Base-by-base conservation (phyloP, 2,329 filamentous ascomycete species). In the Bipolaris oryzae region DNA sequence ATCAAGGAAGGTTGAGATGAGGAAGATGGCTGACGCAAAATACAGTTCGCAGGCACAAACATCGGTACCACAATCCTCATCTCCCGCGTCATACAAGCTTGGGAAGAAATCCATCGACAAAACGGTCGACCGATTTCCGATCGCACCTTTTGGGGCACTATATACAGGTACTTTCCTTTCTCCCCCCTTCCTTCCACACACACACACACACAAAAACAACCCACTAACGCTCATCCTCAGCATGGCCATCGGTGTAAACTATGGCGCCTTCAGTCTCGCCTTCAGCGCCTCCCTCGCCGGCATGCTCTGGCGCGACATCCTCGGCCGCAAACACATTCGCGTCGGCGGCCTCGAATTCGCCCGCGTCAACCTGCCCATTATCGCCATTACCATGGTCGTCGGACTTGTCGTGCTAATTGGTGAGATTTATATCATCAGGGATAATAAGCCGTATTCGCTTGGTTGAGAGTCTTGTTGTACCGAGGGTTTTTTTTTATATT, bases 161-260 rank as follows among this genome's bases (percentile, higher is more conserved):
- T 91, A 0, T 91, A 91, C 73, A 85, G 84, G 39, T 39, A 31
- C 13, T 33, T 25, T n/a, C 7, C 15, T 25, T 10, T 7, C n/a
- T 23, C 15, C n/a, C n/a, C 11, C n/a, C n/a, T 4, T 9, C 23
- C 6, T 1, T 18, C 7, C 4, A 11, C 5, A 34, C 15, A 13
- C 20, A 2, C 6, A 28, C 7, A 10, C 1, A 10, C n/a, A 10
- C 25, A 28, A 41, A 23, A 41, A 7, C 18, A n/a, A n/a, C n/a
- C n/a, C n/a, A 9, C 47, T 50, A 33, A 41, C 37, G 2, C 20
- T 13, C 11, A 7, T 11, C 4, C n/a, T 5, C 28, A 56, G 53
- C 71, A 89, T 91, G 87, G 89, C 89, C 0, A 76, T 92, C 0
- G 88, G 88, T 2, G 87, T 91, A 58, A 91, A 92, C 71, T 91